Conservation (phyloP, 768 basidiomycete genomes). For the Suillus ampliporus region DNA sequence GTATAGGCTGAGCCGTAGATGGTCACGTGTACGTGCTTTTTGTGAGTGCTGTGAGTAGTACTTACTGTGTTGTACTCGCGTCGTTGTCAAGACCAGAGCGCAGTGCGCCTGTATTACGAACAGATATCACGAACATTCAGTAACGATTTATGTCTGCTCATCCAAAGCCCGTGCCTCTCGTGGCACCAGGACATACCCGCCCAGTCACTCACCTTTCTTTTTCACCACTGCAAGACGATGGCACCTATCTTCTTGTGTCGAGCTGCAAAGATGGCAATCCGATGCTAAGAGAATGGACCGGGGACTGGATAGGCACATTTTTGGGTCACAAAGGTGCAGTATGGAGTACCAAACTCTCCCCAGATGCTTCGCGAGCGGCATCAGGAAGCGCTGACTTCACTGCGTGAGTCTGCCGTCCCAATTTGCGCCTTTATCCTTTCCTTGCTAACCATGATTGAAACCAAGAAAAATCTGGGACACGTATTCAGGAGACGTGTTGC, state of each 20-base stretch:
- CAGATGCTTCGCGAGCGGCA: constrained; percentile 84
- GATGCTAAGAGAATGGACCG: constrained; percentile 96
- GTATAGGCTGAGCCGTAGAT: not conserved
- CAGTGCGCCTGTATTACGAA: constrained; percentile 50
- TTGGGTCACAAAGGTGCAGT: constrained; percentile 94
- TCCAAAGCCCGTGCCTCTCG: constrained; percentile 77
- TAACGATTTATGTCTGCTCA: constrained; percentile 63
- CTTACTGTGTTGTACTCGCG: not conserved
- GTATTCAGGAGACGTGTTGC: constrained; percentile 82
- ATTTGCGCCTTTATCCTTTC: constrained; percentile 3
- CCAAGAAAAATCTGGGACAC: constrained; percentile 96
- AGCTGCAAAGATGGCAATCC: constrained; percentile 99
- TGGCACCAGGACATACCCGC: constrained; percentile 85
- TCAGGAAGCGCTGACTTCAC: constrained; percentile 97
- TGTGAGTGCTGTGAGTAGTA: too few species aligned
- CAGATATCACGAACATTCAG: constrained; percentile 17
- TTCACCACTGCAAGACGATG: constrained; percentile 84
- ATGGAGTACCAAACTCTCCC: constrained; percentile 92
- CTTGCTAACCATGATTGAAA: constrained; percentile 13
- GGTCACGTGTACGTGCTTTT: constrained; percentile 3
- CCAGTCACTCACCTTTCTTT: constrained; percentile 95
- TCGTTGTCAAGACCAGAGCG: constrained; percentile 42
- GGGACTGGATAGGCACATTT: constrained; percentile 98
- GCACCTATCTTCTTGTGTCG: constrained; percentile 88
- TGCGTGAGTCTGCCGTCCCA: constrained; percentile 64